These are phyloP conservation scores for Fusarium concolor DNA, from an alignment of 2,329 filamentous ascomycete genomes.

Conservation along the genomic window DNA sequence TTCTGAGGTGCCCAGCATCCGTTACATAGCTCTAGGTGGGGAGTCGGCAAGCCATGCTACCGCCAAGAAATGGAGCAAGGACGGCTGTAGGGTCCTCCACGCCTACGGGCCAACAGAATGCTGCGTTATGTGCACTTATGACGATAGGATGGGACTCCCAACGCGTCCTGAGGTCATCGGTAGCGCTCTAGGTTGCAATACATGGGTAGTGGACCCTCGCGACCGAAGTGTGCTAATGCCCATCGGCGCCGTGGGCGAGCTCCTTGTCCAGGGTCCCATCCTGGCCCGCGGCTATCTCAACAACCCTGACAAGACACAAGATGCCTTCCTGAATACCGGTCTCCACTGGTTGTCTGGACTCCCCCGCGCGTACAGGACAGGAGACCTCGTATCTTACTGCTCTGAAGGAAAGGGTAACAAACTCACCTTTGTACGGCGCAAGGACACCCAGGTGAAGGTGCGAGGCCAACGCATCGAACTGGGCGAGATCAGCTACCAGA, in stretches of 20 bases:
- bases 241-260: background rate
- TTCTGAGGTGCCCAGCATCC: background rate
- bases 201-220: background rate
- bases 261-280: background rate
- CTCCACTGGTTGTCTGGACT: background rate
- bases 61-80: background rate
- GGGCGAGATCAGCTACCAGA: slow-evolving; percentile 1
- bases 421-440: background rate
- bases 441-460: background rate
- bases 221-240: slow-evolving; percentile 1
- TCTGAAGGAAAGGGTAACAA: background rate
- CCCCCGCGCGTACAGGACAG: background rate
- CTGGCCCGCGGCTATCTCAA: background rate
- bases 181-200: background rate
- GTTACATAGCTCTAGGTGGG: background rate
- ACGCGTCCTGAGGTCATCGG: background rate
- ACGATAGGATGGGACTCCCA: background rate
- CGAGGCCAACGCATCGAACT: background rate
- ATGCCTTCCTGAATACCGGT: background rate
- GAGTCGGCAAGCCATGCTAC: background rate
- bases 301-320: background rate
- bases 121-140: background rate
- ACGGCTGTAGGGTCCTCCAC: background rate
- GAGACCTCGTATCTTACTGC: background rate
- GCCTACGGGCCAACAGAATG: background rate